phyloP scores from a whole-genome alignment of 2,329 filamentous ascomycete species.

The Dactylellina sp. region DNA sequence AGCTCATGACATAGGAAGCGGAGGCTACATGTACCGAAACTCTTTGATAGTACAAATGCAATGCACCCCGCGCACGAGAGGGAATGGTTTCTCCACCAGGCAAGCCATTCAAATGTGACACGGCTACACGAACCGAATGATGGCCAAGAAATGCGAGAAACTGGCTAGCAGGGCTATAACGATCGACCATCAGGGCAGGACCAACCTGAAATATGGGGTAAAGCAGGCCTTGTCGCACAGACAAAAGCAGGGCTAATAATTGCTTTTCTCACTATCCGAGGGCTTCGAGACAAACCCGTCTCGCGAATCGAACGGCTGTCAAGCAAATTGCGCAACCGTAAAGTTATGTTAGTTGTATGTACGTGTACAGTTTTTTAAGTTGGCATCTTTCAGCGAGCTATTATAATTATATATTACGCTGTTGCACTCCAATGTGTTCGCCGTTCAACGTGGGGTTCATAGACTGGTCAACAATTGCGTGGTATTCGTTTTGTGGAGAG shows the following conservation, averaged over 20 bases:
- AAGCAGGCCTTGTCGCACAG: slow-evolving; percentile 49
- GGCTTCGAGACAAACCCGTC: slow-evolving; percentile 14
- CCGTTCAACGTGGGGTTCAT: no score
- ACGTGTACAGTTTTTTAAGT: no score
- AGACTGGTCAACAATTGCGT: no score
- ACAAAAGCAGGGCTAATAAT: slow-evolving; percentile 28
- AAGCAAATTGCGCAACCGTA: slow-evolving; percentile 43
- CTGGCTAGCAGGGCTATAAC: slow-evolving; percentile 32
- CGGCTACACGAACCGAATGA: slow-evolving; percentile 41
- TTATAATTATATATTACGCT: no score
- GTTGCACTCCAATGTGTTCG: no score
- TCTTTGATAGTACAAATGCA: slow-evolving; percentile 30
- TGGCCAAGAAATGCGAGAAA: slow-evolving; percentile 42
- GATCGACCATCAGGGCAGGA: slow-evolving; percentile 45
- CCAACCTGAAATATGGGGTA: slow-evolving; percentile 48
- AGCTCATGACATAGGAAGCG: slow-evolving; percentile 42
- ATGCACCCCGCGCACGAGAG: slow-evolving; percentile 38
- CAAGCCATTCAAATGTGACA: slow-evolving; percentile 14
- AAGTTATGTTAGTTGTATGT: neutral
- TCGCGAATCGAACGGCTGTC: slow-evolving; percentile 46
- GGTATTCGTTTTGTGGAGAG: no score
- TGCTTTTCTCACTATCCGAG: slow-evolving; percentile 41
- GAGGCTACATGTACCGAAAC: slow-evolving; percentile 35
- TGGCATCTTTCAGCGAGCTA: neutral
- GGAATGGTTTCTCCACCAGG: slow-evolving; percentile 19